Percentiles rank a stretch among this genome's conserved stretches.
Evolutionary conservation across 2,329 filamentous ascomycete genomes (phyloP).

Genomic region (Fusarium sp.): DNA sequence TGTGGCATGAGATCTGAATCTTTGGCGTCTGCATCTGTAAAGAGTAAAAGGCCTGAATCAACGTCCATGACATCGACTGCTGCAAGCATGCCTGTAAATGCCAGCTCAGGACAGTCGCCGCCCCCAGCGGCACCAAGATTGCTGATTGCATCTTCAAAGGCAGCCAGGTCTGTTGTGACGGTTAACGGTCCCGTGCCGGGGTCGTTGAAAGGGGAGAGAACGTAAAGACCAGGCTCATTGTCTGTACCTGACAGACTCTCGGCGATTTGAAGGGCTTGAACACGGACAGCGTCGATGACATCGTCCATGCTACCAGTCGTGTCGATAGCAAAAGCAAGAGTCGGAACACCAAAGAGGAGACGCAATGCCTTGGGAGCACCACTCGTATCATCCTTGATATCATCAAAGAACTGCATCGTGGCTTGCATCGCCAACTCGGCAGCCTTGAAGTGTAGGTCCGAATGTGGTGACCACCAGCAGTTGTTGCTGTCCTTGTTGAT

Average conservation of each 20-base stretch:
- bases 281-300: background rate
- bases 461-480: background rate
- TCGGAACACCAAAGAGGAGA: background rate
- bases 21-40: background rate
- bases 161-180: background rate
- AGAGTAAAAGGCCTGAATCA: background rate
- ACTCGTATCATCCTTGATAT: background rate
- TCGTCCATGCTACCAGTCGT: background rate
- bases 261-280: background rate
- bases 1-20: background rate
- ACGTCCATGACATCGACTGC: background rate
- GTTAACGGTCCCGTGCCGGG: background rate
- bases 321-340: background rate
- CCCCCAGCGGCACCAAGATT: background rate
- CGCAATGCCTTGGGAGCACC: background rate
- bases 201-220: background rate
- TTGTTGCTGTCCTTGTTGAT: constrained; percentile 5
- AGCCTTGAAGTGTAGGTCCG: background rate
- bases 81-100: background rate
- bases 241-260: background rate
- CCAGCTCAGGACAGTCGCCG: background rate
- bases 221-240: background rate
- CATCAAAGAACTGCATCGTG: background rate
- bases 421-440: background rate
- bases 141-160: background rate